Evolutionary conservation across 768 basidiomycete species (phyloP), one percentile per base, ranked within the genome.

Genomic region (Suillus occidentalis): DNA sequence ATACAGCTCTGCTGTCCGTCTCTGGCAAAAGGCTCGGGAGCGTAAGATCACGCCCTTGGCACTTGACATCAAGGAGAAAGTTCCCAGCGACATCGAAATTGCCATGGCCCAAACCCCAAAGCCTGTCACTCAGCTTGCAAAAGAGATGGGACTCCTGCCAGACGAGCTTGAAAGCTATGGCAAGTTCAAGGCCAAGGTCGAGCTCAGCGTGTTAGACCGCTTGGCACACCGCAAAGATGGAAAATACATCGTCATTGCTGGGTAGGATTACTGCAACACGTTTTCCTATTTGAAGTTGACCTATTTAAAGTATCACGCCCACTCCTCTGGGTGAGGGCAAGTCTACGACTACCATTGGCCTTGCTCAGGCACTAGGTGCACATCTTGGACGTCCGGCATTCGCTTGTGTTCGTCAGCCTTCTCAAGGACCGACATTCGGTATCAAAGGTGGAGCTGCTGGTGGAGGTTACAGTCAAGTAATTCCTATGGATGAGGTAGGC

Each of bases 401-500:
- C 76, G 97, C 97, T 55, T 97, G 95, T 76, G 95, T 99, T 28
- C 90, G 97, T 63, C 97, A 99, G 75, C 97, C 97, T 5, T 95
- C 94, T 80, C 97, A 99, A 78, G 97, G 97, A 14, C 97, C 97
- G 40, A 99, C 97, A 0, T 99, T 99, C 75, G 97, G 97, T 70
- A 97, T 99, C 83, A 99, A 99, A 79, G 97, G 97, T 69, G 97
- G 97, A 71, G 97, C 97, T 43, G 97, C 97, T 50, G 97, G 97
- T 47, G 97, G 97, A 66, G 97, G 97, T 61, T 99, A 99, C 81
- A 95, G 94, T 75, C 96, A 97, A 75, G 93, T 99, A 72, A 99
- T 99, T 79, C 97, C 97, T 49, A 98, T 99, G 97, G 97, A 98
- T 72, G 97, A 98, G 81, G 91, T 91, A 68, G 62, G 76, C 66